Base-by-base conservation (phyloP, 495 filamentous ascomycete species). In the Rostrohypoxylon terebratum region DNA sequence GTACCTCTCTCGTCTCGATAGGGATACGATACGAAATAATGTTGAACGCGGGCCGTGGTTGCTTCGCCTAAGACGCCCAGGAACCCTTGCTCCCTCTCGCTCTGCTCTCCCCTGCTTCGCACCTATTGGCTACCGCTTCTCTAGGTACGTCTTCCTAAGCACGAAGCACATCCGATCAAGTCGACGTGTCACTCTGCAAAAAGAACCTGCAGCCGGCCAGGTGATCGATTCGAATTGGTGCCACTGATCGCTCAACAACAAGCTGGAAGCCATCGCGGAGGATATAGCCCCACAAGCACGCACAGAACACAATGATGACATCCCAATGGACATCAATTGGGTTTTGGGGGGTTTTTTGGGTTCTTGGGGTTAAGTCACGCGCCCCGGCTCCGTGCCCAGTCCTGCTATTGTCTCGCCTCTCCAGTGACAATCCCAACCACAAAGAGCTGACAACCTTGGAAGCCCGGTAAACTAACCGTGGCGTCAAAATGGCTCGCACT, bases 181-280 rank as follows among this genome's bases (percentile, higher is more conserved):
- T 66, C 62, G 66, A 74, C 71, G 71, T 74, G 71, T 74, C 71
- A 74, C 66, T 31, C 59, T 42, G 34, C 55, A 23, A 66, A 57
- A 57, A 62, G 28, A 31, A 69, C 57, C 71, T 54, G 66, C 71
- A 69, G 44, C 66, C 18, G 62, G 25, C 71, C 66, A 69, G 51
- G 53, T 69, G 66, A 40, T 66, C 71, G 55, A 44, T 33, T 58
- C 48, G 38, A 64, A 69, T 53, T 66, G 47, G 54, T 66, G 23
- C 23, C 45, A 51, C 53, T 28, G 51, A 62, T 66, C 60, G 53
- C 50, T 62, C 9, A 40, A 62, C 34, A 31, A 62, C 60, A 55
- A 42, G 47, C 47, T 23, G 47, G 20, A 54, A 42, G 62, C 55
- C 45, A 69, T 61, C 53, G 31, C 66, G 63, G 60, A 68, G 47